phyloP scores from a whole-genome alignment of 2,329 filamentous ascomycete genomes.

The Colletotrichum brevisporum region DNA sequence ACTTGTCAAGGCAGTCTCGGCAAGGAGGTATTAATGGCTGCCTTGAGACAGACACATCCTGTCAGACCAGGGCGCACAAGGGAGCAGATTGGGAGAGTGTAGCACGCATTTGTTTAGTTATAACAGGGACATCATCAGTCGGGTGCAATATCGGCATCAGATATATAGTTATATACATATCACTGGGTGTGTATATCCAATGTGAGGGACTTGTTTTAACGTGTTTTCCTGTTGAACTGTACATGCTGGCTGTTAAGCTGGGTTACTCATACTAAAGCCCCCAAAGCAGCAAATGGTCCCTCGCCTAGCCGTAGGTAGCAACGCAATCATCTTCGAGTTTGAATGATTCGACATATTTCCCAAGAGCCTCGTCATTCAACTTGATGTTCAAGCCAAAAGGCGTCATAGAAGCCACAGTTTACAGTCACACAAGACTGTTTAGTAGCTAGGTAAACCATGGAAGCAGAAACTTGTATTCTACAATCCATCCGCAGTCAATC shows the following conservation, averaged over 20 bases:
- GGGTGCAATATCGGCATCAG: constrained; percentile 28
- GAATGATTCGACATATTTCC: too few species aligned
- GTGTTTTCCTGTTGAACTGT: too few species aligned
- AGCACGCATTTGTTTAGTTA: constrained; percentile 26
- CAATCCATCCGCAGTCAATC: constrained; percentile 37
- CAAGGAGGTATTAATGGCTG: constrained; percentile 26
- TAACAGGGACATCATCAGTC: constrained; percentile 24
- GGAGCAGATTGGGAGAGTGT: constrained; percentile 21
- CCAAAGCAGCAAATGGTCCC: too few species aligned
- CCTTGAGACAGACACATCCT: background rate
- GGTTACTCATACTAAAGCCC: too few species aligned
- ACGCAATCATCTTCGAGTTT: too few species aligned
- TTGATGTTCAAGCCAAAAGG: too few species aligned
- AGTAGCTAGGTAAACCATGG: constrained; percentile 6
- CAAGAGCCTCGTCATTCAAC: too few species aligned
- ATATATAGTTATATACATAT: constrained; percentile 31
- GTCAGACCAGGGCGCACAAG: constrained; percentile 8
- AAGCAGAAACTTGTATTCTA: constrained; percentile 41
- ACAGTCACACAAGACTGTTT: background rate
- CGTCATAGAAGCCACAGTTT: too few species aligned
- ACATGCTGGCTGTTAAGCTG: too few species aligned
- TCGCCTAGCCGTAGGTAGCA: too few species aligned
- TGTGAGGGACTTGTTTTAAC: too few species aligned
- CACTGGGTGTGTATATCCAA: background rate
- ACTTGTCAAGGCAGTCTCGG: constrained; percentile 24